These are phyloP conservation scores for Phaeotremella skinneri DNA, from an alignment of 768 basidiomycete genomes.

Conservation along the genomic window DNA sequence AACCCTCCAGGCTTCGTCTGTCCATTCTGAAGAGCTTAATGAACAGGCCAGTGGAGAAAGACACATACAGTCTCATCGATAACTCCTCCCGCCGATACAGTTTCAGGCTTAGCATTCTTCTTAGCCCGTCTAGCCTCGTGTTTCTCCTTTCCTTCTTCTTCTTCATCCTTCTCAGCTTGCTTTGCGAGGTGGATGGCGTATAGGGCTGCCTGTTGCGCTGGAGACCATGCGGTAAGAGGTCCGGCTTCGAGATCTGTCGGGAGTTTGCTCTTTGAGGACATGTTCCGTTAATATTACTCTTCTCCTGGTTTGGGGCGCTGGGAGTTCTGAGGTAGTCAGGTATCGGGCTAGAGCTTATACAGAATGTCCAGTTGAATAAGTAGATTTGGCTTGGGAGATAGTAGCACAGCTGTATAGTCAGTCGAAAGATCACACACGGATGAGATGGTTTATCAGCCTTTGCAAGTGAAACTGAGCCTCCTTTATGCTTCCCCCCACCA, in stretches of 20 bases:
- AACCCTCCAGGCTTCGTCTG: not conserved
- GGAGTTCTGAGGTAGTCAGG: no score
- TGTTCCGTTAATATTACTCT: not conserved
- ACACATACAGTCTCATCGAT: conserved; percentile 29
- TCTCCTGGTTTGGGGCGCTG: no score
- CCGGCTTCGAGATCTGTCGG: conserved; percentile 27
- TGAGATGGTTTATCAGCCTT: no score
- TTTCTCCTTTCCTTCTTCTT: conserved; percentile 16
- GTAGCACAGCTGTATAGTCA: no score
- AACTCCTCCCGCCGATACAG: conserved; percentile 23
- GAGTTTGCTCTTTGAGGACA: conserved; percentile 2
- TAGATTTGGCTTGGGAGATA: no score
- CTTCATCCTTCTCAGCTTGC: conserved; percentile 24
- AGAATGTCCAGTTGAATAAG: no score
- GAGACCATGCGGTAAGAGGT: conserved; percentile 28
- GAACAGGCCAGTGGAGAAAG: not conserved
- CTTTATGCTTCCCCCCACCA: no score
- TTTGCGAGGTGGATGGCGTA: conserved; percentile 29
- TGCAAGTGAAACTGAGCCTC: no score
- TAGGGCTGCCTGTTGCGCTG: conserved; percentile 33
- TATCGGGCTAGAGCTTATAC: no score
- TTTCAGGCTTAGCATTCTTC: conserved; percentile 25
- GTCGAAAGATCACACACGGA: no score
- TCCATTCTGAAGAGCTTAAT: not conserved
- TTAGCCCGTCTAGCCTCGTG: conserved; percentile 11